Evolutionary conservation across 2,329 filamentous ascomycete genomes (phyloP), one percentile per base, ranked within the genome.

Genomic region (Microdochium paspali): DNA sequence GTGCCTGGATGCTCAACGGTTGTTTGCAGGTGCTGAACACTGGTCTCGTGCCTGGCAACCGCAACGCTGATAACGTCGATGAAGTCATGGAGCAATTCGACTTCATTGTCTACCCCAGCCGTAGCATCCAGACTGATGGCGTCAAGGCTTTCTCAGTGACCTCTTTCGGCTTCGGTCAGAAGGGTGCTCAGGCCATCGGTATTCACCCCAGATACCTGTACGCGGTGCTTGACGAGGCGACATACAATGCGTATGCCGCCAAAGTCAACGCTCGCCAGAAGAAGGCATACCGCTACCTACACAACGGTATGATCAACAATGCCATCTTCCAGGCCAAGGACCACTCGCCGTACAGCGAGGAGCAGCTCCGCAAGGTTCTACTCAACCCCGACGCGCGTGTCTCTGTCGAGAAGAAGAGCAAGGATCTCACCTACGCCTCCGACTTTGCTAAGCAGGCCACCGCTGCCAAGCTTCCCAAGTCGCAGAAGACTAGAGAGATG

Each of bases 1-100:
- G 93, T 75, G 93, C 91, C 44, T 98, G 93, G 90, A 98, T 98
- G 93, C 84, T 98, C 79, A 98, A 98, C 75, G 93, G 93, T 55
- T 93, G 88, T 66, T 74, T 98, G 65, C 93, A 98, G 68, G 89
- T 96, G 43, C 80, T 98, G 59, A 95, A 97, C 75, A 85, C 79
- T 46, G 93, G 93, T 62, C 76, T 98, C 45, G 91, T 98, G 23
- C 93, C 93, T 13, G 93, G 93, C 50, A 98, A 98, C 74, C 86
- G 90, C 61, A 98, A 98, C 59, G 93, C 93, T 46, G 93, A 98
- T 73, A 98, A 98, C 57, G 83, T 98, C 47, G 93, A 98, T 65
- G 82, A 90, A 64, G 77, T 90, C 57, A 94, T 98, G 87, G 91
- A 97, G 77, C 80, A 96, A 66, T 98, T 93, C 58, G 93, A 98